phyloP scores from a whole-genome alignment of 2,329 filamentous ascomycete genomes.

The Verticillium nonalfalfae region DNA sequence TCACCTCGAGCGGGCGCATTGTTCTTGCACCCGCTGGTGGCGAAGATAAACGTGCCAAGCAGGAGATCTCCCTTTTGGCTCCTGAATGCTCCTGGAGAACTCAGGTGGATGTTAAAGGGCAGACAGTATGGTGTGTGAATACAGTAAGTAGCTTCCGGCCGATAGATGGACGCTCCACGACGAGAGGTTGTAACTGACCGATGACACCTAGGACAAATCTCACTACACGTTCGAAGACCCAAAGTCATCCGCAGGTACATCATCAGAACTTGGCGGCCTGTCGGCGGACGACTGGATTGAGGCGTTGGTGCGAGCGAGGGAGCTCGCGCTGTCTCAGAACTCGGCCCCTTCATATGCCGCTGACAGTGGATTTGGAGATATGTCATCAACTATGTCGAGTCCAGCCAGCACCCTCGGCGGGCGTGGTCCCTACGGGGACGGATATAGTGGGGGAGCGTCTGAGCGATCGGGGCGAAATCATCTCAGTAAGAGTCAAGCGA shows the following conservation, averaged over 20 bases:
- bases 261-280: constrained; percentile 53
- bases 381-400: constrained; percentile 68
- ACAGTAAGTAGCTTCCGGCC: constrained; percentile 62
- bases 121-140: constrained; percentile 85
- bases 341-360: constrained; percentile 58
- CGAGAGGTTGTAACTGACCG: not conserved
- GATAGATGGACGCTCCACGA: not conserved
- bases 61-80: constrained; percentile 78
- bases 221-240: constrained; percentile 91
- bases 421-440: constrained; percentile 44
- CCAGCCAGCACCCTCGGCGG: constrained; percentile 67
- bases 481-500: constrained; percentile 53
- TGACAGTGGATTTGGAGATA: constrained; percentile 61
- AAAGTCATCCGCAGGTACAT: constrained; percentile 58
- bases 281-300: constrained; percentile 91
- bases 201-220: constrained; percentile 23
- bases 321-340: constrained; percentile 73
- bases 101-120: constrained; percentile 78
- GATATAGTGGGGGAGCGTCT: constrained; percentile 29
- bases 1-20: constrained; percentile 86
- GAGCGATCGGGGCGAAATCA: constrained; percentile 51
- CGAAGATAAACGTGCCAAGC: constrained; percentile 92
- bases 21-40: constrained; percentile 87
- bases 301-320: constrained; percentile 76
- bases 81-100: constrained; percentile 73